These are phyloP conservation scores for Hydnum rufescens DNA, from an alignment of 768 basidiomycete species.

Conservation along the genomic window DNA sequence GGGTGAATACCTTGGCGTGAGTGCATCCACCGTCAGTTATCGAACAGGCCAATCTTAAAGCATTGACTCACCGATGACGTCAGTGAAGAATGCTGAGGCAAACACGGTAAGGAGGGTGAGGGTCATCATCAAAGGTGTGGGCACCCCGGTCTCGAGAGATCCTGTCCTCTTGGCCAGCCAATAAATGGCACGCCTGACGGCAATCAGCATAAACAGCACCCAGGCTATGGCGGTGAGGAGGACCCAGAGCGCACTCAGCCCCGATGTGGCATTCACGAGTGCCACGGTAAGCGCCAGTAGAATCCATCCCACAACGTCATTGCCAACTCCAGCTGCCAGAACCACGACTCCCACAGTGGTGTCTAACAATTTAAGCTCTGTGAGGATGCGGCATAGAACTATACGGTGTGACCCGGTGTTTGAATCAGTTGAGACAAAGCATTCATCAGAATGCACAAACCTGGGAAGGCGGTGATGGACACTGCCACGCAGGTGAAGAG, in stretches of 20 bases:
- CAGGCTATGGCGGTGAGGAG: constrained; percentile 49
- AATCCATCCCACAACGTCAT: constrained; percentile 50
- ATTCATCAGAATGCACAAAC: background rate
- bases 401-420: background rate
- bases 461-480: constrained; percentile 61
- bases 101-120: constrained; percentile 57
- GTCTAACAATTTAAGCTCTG: constrained; percentile 61
- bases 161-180: constrained; percentile 53
- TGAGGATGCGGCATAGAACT: constrained; percentile 57
- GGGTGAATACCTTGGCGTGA: constrained; percentile 10
- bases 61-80: constrained; percentile 61
- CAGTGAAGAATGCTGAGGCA: constrained; percentile 62
- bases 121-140: constrained; percentile 61
- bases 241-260: constrained; percentile 61
- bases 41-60: constrained; percentile 24
- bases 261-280: constrained; percentile 55
- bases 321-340: constrained; percentile 66
- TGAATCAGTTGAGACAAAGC: background rate
- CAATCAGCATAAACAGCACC: constrained; percentile 43
- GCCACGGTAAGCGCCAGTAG: constrained; percentile 69
- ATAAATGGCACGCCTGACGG: constrained; percentile 39
- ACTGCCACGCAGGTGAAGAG: constrained; percentile 73
- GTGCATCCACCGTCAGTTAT: constrained; percentile 21
- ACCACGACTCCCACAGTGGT: constrained; percentile 71
- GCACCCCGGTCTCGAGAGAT: constrained; percentile 49